Conservation (phyloP, 345 rosid genomes). For the Eucalyptus lansdowneana region DNA sequence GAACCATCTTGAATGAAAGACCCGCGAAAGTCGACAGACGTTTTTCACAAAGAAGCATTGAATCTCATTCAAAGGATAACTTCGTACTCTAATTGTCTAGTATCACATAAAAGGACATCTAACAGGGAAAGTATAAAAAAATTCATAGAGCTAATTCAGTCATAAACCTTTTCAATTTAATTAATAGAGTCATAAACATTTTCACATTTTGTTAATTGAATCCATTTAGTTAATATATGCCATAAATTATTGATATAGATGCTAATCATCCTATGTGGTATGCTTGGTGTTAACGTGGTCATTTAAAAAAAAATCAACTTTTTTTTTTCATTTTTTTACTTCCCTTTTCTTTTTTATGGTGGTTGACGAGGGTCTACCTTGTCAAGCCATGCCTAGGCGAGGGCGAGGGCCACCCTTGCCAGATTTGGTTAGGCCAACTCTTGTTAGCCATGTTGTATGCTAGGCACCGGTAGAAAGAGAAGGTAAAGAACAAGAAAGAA, state of each 20-base stretch:
- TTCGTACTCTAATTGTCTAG: not conserved
- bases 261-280: too few relatives aligned
- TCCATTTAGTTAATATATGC: too few relatives aligned
- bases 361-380: rapidly evolving
- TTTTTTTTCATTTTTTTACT: not conserved
- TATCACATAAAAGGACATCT: not conserved
- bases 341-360: too few relatives aligned
- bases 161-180: not conserved
- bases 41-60: not conserved
- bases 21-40: not conserved
- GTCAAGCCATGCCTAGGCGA: rapidly evolving
- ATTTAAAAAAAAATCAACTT: too few relatives aligned
- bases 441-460: not conserved
- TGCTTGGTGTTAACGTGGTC: rapidly evolving
- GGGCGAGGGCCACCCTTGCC: rapidly evolving
- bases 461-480: rapidly evolving
- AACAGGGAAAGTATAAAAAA: rapidly evolving
- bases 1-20: not conserved
- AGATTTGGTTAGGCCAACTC: not conserved
- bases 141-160: too few relatives aligned
- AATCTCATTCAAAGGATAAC: not conserved
- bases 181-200: too few relatives aligned
- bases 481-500: not conserved
- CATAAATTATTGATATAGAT: rapidly evolving
- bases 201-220: too few relatives aligned